Conservation (phyloP, 306 rosid species). For the Lablab purpureus region DNA sequence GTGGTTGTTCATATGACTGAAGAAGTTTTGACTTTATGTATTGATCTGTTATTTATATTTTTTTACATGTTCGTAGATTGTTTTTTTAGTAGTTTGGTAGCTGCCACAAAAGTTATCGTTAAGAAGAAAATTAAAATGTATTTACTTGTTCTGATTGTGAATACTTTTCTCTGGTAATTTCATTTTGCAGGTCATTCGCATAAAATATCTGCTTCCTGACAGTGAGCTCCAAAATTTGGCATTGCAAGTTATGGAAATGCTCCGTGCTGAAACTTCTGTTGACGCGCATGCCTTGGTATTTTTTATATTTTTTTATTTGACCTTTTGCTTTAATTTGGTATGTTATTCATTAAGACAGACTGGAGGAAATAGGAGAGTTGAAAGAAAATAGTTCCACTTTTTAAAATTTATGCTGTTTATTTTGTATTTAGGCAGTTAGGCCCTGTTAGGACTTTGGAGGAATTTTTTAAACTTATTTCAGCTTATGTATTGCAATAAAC, state of each 20-base stretch:
- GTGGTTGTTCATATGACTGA: conserved; percentile 20
- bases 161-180: conserved; percentile 43
- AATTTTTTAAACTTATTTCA: neutral
- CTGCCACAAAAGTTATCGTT: conserved; percentile 6
- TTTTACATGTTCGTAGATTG: neutral
- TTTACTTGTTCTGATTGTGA: conserved; percentile 32
- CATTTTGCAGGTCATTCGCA: conserved; percentile 80
- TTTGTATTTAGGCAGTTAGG: conserved; percentile 5
- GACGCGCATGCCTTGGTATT: conserved; percentile 91
- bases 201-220: conserved; percentile 85
- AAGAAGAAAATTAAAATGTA: conserved; percentile 12
- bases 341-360: conserved; percentile 29
- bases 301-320: conserved; percentile 26
- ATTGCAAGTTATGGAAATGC: conserved; percentile 85
- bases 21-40: conserved; percentile 18
- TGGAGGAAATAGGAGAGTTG: conserved; percentile 17
- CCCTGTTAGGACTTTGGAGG: neutral
- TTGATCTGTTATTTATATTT: conserved; percentile 29
- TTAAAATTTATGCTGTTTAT: conserved; percentile 3
- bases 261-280: conserved; percentile 71
- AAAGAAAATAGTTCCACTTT: neutral
- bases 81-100: conserved; percentile 32
- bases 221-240: conserved; percentile 84
- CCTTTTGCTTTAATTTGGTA: conserved; percentile 19
- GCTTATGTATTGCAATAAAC: conserved; percentile 1